Base-by-base conservation (phyloP, 2,329 filamentous ascomycete genomes). In the Fusarium chaquense region DNA sequence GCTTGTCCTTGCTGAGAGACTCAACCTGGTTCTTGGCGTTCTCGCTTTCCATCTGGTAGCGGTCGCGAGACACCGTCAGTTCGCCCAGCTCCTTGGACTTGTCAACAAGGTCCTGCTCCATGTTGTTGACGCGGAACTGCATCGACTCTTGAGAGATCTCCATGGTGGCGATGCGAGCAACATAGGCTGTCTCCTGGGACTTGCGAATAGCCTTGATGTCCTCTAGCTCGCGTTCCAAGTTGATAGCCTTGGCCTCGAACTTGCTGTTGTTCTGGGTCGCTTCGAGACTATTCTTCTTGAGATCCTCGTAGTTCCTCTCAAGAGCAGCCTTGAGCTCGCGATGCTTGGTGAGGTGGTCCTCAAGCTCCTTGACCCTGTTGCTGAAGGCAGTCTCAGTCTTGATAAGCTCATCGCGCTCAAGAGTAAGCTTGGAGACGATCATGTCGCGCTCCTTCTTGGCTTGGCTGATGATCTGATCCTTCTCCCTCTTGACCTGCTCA, bases 61-160 rank as follows among this genome's bases (percentile, higher is more conserved):
- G 60, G 20, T 76, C 73, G 10, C 74, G 66, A 53, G 75, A 65
- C 8, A 68, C 74, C 0, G 73, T 72, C 16, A 76, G 59, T 36
- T 68, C 64, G 6, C 74, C 74, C 5, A 73, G 59, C 43, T 75
- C 71, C 26, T 67, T 70, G 5, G 74, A 55, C 44, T 69, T 74
- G 3, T 73, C 65, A 5, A 75, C 36, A 7, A 76, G 64, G 22
- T 76, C 74, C 10, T 51, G 51, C 45, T 76, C 70, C 36, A 76
- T 70, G 11, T 69, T 68, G 22, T 62, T 64, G 28, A 71, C 62
- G 2, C 73, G 72, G 65, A 75, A 71, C 40, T 75, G 65, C 55
- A 75, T 54, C 1, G 74, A 69, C 52, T 76, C 74, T 49, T 75
- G 69, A 12, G 74, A 75, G 33, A 76, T 75, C 50, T 76, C 74